These are phyloP conservation scores for Melampsora larici-populina DNA, from an alignment of 1,284 basidiomycete genomes.

Conservation along the genomic window DNA sequence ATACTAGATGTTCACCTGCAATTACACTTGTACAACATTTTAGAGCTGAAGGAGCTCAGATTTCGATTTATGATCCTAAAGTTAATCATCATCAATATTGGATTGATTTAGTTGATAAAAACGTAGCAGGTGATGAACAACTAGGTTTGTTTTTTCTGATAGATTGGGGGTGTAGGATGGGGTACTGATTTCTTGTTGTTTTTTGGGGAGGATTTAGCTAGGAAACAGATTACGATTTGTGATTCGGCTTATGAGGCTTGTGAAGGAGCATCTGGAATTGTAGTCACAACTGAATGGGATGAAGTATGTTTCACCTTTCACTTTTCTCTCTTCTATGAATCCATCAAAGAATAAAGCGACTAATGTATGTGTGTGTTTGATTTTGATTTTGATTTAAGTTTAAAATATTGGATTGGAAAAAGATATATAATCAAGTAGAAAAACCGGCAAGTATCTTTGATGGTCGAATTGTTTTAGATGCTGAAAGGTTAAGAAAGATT, in stretches of 20 bases:
- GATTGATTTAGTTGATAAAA: constrained; percentile 50
- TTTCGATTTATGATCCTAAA: constrained; percentile 91
- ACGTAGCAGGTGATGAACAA: constrained; percentile 63
- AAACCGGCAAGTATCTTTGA: constrained; percentile 80
- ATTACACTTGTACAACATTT: constrained; percentile 94
- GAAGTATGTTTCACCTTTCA: constrained; percentile 14
- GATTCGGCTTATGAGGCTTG: constrained; percentile 79
- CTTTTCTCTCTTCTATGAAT: not conserved
- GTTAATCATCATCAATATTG: constrained; percentile 56
- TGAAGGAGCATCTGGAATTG: constrained; percentile 81
- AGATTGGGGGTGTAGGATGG: not conserved
- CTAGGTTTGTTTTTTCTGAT: constrained; percentile 37
- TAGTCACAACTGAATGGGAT: constrained; percentile 60
- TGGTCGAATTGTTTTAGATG: constrained; percentile 79
- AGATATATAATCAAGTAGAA: constrained; percentile 81
- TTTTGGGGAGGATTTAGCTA: constrained; percentile 59
- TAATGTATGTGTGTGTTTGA: not conserved
- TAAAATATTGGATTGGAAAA: constrained; percentile 80
- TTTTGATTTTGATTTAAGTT: constrained; percentile 73
- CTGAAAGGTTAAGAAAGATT: constrained; percentile 71
- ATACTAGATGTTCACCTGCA: constrained; percentile 81
- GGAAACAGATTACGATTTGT: constrained; percentile 79
- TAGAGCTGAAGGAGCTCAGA: constrained; percentile 76
- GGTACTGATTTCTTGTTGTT: not conserved
- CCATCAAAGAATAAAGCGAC: not conserved